phyloP scores from a whole-genome alignment of 306 rosid species.

The Alnus rubra region DNA sequence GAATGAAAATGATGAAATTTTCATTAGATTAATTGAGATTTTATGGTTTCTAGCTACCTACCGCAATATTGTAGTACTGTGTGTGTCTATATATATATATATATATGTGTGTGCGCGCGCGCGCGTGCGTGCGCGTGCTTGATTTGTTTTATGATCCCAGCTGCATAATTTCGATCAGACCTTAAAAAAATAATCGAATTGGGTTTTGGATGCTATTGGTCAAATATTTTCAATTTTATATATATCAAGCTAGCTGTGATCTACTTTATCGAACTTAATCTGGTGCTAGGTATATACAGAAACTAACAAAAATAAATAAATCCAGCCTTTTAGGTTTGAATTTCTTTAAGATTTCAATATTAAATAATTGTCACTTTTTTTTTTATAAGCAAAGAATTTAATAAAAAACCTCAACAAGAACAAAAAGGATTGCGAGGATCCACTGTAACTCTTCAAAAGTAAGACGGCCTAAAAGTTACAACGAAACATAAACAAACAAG shows the following conservation, averaged over 20 bases:
- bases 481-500: too few relatives aligned
- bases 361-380: not conserved
- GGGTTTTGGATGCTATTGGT: not conserved
- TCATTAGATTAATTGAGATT: not conserved
- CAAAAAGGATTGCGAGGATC: too few relatives aligned
- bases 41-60: not conserved
- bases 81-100: too few relatives aligned
- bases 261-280: not conserved
- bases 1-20: not conserved
- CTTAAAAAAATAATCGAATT: not conserved
- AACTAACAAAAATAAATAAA: not conserved
- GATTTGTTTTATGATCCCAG: not conserved
- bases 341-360: not conserved
- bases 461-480: too few relatives aligned
- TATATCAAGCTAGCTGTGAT: not conserved
- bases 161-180: not conserved
- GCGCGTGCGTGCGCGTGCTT: not conserved
- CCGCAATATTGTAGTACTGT: not conserved
- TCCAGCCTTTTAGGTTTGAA: not conserved
- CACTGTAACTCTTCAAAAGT: too few relatives aligned
- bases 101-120: too few relatives aligned
- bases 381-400: too few relatives aligned
- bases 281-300: not conserved
- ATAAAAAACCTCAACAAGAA: too few relatives aligned
- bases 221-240: not conserved